A percentile compares a stretch with the other conserved stretches of the same genome.
phyloP scores from a whole-genome alignment of 306 rosid genomes.

The Rubus idaeus region DNA sequence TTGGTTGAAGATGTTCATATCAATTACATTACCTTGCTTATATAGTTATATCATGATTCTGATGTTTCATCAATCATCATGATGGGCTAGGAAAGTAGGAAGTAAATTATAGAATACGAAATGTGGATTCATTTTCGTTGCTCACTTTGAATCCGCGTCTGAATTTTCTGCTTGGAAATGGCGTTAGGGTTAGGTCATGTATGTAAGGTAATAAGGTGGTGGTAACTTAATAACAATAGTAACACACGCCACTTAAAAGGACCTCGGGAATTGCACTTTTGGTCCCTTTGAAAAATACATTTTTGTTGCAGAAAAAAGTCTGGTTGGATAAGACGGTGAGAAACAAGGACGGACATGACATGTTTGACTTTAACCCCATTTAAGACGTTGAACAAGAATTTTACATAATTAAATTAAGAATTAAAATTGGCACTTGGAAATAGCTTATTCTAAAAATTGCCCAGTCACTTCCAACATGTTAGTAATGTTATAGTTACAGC shows the following conservation, averaged over 20 bases:
- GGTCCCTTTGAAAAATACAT: constrained; percentile 23
- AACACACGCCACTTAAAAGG: neutral
- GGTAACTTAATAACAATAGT: neutral
- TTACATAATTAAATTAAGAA: neutral
- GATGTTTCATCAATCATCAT: neutral
- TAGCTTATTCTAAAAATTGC: neutral
- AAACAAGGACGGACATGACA: neutral
- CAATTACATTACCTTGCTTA: neutral
- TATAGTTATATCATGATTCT: neutral
- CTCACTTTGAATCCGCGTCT: too few species aligned
- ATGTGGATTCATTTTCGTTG: neutral
- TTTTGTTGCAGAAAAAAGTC: constrained; percentile 20
- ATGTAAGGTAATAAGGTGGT: neutral
- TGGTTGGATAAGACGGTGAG: constrained; percentile 35
- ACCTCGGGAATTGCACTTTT: constrained; percentile 36
- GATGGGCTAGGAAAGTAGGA: neutral
- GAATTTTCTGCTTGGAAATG: too few species aligned
- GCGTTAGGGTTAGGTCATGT: too few species aligned
- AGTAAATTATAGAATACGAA: neutral
- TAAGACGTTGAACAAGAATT: neutral
- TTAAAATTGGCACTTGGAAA: neutral
- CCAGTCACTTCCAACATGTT: neutral
- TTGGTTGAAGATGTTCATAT: neutral
- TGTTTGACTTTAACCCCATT: constrained; percentile 15
- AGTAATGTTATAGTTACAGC: too few species aligned